Percentiles rank a stretch among this genome's conserved stretches.
Conservation (phyloP, 2,329 filamentous ascomycete species). For the Chaetomiaceae sp. region DNA sequence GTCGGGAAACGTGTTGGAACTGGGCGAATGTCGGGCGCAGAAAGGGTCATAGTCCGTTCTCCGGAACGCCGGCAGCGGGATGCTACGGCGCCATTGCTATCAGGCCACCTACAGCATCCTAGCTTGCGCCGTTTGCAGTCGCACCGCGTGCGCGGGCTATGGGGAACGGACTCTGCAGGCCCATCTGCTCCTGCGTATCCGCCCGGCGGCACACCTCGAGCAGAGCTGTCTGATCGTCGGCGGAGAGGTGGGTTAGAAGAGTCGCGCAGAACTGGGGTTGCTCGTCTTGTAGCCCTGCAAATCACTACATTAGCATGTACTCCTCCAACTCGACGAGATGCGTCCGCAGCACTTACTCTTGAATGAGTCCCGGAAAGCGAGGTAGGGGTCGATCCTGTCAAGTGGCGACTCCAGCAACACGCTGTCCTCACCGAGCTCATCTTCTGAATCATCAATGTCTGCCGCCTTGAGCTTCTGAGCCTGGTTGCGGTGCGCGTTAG, state of each 20-base stretch:
- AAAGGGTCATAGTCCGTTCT: background rate
- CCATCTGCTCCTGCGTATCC: constrained; percentile 41
- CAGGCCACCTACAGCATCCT: background rate
- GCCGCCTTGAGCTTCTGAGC: constrained; percentile 77
- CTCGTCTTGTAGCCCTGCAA: constrained; percentile 74
- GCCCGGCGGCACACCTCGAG: constrained; percentile 72
- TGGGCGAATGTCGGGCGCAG: background rate
- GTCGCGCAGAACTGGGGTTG: constrained; percentile 83
- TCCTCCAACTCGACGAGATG: background rate
- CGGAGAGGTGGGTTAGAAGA: constrained; percentile 69
- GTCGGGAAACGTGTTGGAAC: background rate
- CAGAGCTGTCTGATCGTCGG: constrained; percentile 76
- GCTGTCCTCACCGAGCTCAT: constrained; percentile 89
- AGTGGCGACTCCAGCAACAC: constrained; percentile 87
- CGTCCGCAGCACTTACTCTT: constrained; percentile 57
- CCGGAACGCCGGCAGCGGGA: background rate
- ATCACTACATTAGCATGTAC: background rate
- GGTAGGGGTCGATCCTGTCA: constrained; percentile 92
- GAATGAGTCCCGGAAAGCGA: constrained; percentile 76
- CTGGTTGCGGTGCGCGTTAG: constrained; percentile 35
- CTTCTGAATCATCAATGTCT: constrained; percentile 63
- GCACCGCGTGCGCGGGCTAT: constrained; percentile 12
- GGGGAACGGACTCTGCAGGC: constrained; percentile 27
- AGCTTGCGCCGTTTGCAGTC: constrained; percentile 18
- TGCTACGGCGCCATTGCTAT: background rate